Percentiles rank a stretch among this genome's conserved stretches.
These are phyloP conservation scores for Tulasnella sp. DNA, from an alignment of 768 basidiomycete species.

Conservation along the genomic window DNA sequence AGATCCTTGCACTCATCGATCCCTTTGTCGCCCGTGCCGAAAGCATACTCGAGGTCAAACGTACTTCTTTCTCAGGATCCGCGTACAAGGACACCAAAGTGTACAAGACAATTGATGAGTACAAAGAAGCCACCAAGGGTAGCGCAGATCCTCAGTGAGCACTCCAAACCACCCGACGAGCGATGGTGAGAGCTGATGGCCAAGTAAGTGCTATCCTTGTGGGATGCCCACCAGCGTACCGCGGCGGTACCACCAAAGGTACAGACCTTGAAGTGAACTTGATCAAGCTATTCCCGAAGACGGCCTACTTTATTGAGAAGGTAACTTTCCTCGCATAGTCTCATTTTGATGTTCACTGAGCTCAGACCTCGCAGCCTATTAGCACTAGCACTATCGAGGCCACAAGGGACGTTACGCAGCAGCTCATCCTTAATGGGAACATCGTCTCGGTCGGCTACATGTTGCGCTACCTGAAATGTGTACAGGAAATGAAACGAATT, in stretches of 20 bases:
- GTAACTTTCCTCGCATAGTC: too few species aligned
- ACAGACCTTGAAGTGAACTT: conserved; percentile 84
- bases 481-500: conserved; percentile 94
- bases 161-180: not conserved
- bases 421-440: not conserved
- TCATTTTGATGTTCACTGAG: too few species aligned
- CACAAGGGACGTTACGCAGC: too few species aligned
- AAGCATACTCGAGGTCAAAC: conserved; percentile 70
- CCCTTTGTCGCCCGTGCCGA: conserved; percentile 74
- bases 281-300: conserved; percentile 75
- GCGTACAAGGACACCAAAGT: conserved; percentile 84
- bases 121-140: conserved; percentile 52
- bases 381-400: too few species aligned
- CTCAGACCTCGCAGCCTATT: too few species aligned
- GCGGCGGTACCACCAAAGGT: conserved; percentile 62
- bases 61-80: conserved; percentile 83
- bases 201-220: conserved; percentile 60
- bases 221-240: conserved; percentile 89
- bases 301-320: conserved; percentile 87
- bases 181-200: not conserved
- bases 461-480: conserved; percentile 86
- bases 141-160: conserved; percentile 40
- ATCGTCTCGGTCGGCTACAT: conserved; percentile 52
- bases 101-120: conserved; percentile 79
- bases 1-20: conserved; percentile 90